phyloP scores from a whole-genome alignment of 805 yeast species.

The Priceomyces castillae region DNA sequence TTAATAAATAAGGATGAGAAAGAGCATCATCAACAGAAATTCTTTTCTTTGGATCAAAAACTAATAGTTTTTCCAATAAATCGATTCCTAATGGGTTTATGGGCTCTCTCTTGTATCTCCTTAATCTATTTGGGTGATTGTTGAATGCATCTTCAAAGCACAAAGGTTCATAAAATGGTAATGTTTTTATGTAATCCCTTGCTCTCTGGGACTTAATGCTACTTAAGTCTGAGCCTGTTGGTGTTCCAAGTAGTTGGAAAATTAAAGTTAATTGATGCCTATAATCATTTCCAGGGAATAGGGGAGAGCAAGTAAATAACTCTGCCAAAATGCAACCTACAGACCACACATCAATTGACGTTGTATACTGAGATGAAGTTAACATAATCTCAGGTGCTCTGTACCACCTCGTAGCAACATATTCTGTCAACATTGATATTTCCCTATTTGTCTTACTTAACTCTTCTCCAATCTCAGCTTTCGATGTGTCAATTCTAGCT shows the following conservation, averaged over 20 bases:
- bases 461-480: conserved; percentile 14
- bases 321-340: conserved; percentile 79
- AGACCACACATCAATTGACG: conserved; percentile 79
- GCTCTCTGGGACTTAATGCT: conserved; percentile 26
- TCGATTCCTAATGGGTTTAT: conserved; percentile 30
- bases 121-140: conserved; percentile 19
- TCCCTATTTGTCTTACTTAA: conserved; percentile 3
- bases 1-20: conserved; percentile 79
- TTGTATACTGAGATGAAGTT: conserved; percentile 66
- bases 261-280: conserved; percentile 65
- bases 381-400: conserved; percentile 84
- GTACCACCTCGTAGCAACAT: conserved; percentile 84
- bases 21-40: conserved; percentile 87
- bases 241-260: conserved; percentile 69
- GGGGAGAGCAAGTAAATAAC: conserved; percentile 56
- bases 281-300: conserved; percentile 76
- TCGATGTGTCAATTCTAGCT: conserved; percentile 46
- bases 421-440: conserved; percentile 63
- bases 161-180: conserved; percentile 20
- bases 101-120: conserved; percentile 11
- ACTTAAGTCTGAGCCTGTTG: conserved; percentile 26
- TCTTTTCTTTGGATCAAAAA: conserved; percentile 83
- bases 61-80: conserved; percentile 60
- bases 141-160: conserved; percentile 17
- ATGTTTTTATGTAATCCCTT: conserved; percentile 20